Base-by-base conservation (phyloP, 257 asterid species). In the Schizonepeta tenuifolia region DNA sequence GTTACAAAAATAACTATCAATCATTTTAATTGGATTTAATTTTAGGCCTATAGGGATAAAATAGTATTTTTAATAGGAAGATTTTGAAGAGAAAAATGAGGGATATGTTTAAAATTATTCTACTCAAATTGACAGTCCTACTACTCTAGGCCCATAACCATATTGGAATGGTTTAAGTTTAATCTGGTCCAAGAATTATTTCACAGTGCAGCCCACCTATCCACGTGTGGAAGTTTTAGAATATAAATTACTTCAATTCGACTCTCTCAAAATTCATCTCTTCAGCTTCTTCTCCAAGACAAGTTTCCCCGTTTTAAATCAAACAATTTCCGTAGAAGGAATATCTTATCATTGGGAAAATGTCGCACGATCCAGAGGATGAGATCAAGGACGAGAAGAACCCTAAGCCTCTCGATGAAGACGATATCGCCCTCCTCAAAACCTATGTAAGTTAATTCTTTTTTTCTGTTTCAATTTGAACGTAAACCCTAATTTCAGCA, bases 331-430 rank as follows among this genome's bases (percentile, higher is more conserved):
- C 24, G 31, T 11, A 35, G 2, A 31, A 3, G 41, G 6, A 43
- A 50, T 12, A 0, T 12, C 15, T 18, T 33, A 54, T 54, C 49
- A 21, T 38, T 14, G 31, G 10, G 58, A 69, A 50, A 49, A 84
- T 79, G 86, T 79, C 86, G 70, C 86, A 82, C 11, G 93, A 89
- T 9, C 77, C 82, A 14, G 97, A 92, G 36, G 94, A 92, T 58
- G 94, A 88, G 81, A 88, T 90, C 87, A 90, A 85, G 86, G 97
- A 92, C 84, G 97, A 92, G 95, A 90, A 92, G 86, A 92, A 90
- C 70, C 96, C 97, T 12, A 83, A 82, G 50, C 97, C 98, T 13
- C 92, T 90, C 28, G 98, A 92, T 63, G 98, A 92, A 67, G 98
- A 86, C 64, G 98, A 92, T 74, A 92, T 92, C 31, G 97, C 98